Evolutionary conservation across 352 stramenopile genomes (phyloP).

Genomic region (Globisporangium sylvaticum): DNA sequence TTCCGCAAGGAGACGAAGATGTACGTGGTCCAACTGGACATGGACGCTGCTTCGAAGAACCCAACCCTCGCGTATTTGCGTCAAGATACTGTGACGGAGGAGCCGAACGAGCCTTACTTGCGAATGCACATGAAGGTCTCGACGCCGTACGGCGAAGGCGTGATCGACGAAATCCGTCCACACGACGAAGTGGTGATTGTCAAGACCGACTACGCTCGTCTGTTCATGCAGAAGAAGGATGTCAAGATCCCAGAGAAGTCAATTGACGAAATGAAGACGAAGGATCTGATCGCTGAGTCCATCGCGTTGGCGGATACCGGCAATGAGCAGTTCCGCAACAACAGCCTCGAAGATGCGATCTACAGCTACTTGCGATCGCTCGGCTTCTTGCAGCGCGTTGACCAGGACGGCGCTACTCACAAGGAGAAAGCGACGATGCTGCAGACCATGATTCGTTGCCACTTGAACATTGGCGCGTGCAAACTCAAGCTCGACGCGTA

Average conservation of each 20-base stretch:
- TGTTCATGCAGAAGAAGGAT: conserved; percentile 84
- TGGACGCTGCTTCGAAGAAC: conserved; percentile 49
- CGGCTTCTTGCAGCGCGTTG: conserved; percentile 66
- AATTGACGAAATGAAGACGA: conserved; percentile 71
- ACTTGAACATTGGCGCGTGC: conserved; percentile 83
- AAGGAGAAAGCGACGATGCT: conserved; percentile 86
- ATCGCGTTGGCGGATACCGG: conserved; percentile 62
- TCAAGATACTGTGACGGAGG: conserved; percentile 60
- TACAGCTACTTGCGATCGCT: conserved; percentile 73
- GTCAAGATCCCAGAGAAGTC: conserved; percentile 61
- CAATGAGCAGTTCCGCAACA: conserved; percentile 66
- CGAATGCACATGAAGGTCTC: conserved; percentile 77
- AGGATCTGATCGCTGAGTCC: conserved; percentile 67
- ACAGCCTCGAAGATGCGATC: conserved; percentile 60
- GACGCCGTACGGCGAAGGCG: conserved; percentile 67
- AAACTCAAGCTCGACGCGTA: conserved; percentile 75
- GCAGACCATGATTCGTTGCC: conserved; percentile 87
- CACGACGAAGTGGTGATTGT: conserved; percentile 68
- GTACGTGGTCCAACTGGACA: conserved; percentile 79
- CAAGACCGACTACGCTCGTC: conserved; percentile 50
- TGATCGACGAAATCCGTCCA: conserved; percentile 63
- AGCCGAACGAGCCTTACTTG: conserved; percentile 55
- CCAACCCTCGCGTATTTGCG: conserved; percentile 68
- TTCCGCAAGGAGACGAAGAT: conserved; percentile 74
- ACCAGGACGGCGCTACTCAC: conserved; percentile 73